These are phyloP conservation scores for Oidiodendron maius DNA, from an alignment of 495 filamentous ascomycete genomes.

Conservation along the genomic window DNA sequence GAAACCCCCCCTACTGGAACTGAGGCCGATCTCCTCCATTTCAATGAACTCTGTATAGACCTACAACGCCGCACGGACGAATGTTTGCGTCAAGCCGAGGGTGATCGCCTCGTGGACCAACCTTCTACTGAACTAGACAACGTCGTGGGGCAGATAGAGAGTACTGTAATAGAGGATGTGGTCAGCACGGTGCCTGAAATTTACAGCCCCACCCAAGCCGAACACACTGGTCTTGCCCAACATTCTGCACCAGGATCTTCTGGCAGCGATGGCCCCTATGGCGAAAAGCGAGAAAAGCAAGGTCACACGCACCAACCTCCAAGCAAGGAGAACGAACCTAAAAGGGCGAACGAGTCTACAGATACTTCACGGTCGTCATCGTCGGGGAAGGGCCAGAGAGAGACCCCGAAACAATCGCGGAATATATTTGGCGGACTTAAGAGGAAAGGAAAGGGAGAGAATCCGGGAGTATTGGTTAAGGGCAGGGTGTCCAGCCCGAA, in stretches of 20 bases:
- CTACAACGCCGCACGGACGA: constrained; percentile 68
- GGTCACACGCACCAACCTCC: constrained; percentile 22
- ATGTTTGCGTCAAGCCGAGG: constrained; percentile 66
- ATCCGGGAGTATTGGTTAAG: constrained; percentile 15
- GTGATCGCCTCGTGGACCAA: constrained; percentile 28
- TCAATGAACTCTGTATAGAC: constrained; percentile 69
- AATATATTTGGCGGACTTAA: constrained; percentile 45
- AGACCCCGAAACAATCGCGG: constrained; percentile 30
- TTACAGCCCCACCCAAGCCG: constrained; percentile 13
- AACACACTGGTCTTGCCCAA: constrained; percentile 8
- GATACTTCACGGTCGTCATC: constrained; percentile 1
- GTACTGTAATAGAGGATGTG: constrained; percentile 12
- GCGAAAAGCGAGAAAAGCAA: constrained; percentile 16
- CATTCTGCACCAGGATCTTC: constrained; percentile 11
- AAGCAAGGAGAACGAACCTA: constrained; percentile 18
- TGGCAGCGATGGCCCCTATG: constrained; percentile 13
- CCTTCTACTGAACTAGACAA: constrained; percentile 19
- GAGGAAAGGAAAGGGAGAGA: constrained; percentile 29
- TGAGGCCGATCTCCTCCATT: constrained; percentile 59
- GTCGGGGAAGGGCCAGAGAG: constrained; percentile 18
- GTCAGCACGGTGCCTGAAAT: constrained; percentile 7
- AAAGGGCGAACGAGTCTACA: constrained; percentile 14
- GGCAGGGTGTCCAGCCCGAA: not conserved
- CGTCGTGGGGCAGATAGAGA: constrained; percentile 13
- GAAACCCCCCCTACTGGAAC: constrained; percentile 38